Evolutionary conservation across 352 stramenopile genomes (phyloP).

Genomic region (Phytophthora colocasiae): DNA sequence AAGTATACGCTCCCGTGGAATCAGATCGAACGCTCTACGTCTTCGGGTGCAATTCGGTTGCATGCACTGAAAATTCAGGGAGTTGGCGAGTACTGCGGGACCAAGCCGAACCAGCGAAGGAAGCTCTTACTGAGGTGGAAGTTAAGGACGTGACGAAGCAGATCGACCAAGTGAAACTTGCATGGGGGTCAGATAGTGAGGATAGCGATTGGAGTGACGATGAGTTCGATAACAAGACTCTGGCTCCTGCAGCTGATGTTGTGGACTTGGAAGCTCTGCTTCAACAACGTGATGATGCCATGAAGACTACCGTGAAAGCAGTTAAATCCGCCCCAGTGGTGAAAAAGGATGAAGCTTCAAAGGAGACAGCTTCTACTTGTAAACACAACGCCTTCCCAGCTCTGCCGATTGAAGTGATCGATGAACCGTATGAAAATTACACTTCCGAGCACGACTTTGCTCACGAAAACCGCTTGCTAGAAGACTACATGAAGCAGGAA

Average conservation of each 20-base stretch:
- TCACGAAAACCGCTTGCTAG: slow-evolving; percentile 76
- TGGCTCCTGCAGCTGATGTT: slow-evolving; percentile 23
- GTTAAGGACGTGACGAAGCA: slow-evolving; percentile 25
- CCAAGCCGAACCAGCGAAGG: slow-evolving; percentile 37
- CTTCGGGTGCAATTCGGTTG: slow-evolving; percentile 86
- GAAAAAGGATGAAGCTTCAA: slow-evolving; percentile 8
- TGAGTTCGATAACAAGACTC: slow-evolving; percentile 40
- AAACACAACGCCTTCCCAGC: slow-evolving; percentile 57
- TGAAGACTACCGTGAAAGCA: slow-evolving; percentile 36
- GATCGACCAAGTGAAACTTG: slow-evolving; percentile 32
- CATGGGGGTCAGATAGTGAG: slow-evolving; percentile 55
- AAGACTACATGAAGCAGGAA: slow-evolving; percentile 84
- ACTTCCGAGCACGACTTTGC: slow-evolving; percentile 66
- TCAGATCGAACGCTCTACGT: slow-evolving; percentile 80
- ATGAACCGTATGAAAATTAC: slow-evolving; percentile 81
- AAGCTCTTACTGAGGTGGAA: not conserved
- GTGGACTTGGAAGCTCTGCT: slow-evolving; percentile 75
- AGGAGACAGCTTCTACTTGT: slow-evolving; percentile 1
- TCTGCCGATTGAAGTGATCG: slow-evolving; percentile 73
- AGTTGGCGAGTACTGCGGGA: slow-evolving; percentile 84
- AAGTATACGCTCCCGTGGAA: slow-evolving; percentile 85
- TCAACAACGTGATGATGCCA: slow-evolving; percentile 72
- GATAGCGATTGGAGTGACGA: slow-evolving; percentile 82
- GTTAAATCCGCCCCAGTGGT: slow-evolving; percentile 11
- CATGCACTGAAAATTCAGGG: slow-evolving; percentile 63